A percentile compares a stretch with the other conserved stretches of the same genome.
Conservation (phyloP, 805 yeast species). For the Saccharomycopsis lassenensis region DNA sequence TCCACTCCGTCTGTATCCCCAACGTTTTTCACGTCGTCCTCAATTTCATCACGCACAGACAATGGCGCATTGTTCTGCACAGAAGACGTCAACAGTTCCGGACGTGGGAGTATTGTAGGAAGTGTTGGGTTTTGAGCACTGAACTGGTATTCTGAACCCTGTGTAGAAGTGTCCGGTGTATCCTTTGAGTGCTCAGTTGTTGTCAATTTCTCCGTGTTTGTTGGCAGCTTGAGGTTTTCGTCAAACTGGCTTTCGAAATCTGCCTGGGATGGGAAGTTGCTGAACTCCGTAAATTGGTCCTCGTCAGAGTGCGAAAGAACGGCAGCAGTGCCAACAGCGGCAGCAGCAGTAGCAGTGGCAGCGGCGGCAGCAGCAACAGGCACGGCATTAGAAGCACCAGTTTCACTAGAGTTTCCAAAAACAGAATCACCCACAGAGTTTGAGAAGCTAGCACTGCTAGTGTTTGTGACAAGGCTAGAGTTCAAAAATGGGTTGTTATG, state of each 20-base stretch:
- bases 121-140: constrained; percentile 18
- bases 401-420: too few relatives aligned
- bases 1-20: background rate
- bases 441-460: too few relatives aligned
- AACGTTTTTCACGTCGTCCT: constrained; percentile 24
- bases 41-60: constrained; percentile 74
- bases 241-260: constrained; percentile 17
- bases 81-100: constrained; percentile 79
- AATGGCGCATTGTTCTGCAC: constrained; percentile 87
- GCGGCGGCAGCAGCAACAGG: constrained; percentile 23
- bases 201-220: constrained; percentile 18
- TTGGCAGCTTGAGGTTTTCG: constrained; percentile 11
- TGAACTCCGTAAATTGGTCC: constrained; percentile 9
- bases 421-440: too few relatives aligned
- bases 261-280: constrained; percentile 17
- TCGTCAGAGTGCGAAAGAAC: background rate
- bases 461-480: too few relatives aligned
- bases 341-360: constrained; percentile 23
- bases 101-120: constrained; percentile 34
- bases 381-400: too few relatives aligned
- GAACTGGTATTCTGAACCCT: constrained; percentile 16
- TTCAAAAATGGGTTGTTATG: too few relatives aligned
- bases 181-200: constrained; percentile 20
- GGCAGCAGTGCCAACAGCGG: constrained; percentile 20
- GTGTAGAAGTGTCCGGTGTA: constrained; percentile 20